Evolutionary conservation across 306 rosid species (phyloP), one percentile per base, ranked within the genome.

Genomic region (Spatholobus suberectus): DNA sequence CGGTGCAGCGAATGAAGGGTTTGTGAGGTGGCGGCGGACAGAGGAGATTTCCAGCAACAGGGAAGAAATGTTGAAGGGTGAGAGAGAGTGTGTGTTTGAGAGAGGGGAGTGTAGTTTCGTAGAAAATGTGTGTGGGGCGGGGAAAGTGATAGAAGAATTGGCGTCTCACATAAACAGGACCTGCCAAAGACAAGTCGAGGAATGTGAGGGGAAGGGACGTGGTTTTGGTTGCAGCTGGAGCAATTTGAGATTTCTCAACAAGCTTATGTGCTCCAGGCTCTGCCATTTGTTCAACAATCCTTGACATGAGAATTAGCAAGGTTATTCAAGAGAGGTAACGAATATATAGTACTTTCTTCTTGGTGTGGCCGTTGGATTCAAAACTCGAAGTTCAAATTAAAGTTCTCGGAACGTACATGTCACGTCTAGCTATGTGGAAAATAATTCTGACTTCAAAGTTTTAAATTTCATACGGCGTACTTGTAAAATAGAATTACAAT

Each of bases 101-200:
- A 57, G 52, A 58, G 5, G 91, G 90, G 69, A 91, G 75, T 12
- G 68, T 26, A 6, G 65, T 81, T 72, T 76, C 3, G 18, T 52
- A 0, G 35, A 52, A 89, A 87, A 75, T 85, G 62, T 67, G 9
- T 3, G 75, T 81, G 8, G 87, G 37, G 23, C 17, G 37, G 0
- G 89, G 84, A 71, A 78, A 81, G 2, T 84, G 69, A 35, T 88
- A 91, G 88, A 91, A 88, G 78, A 89, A 90, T 73, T 73, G 86
- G 35, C 89, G 86, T 49, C 40, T 78, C 3, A 73, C 84, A 0
- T 82, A 78, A 17, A 82, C 11, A 1, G 84, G 89, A 73, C 86
- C 86, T 10, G 75, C 79, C 12, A 85, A 63, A 66, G 87, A 79
- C 38, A 83, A 67, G 79, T 90, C 96, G 15, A 84, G 86, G 82